Conservation (phyloP, 2,329 filamentous ascomycete species). For the Aspergillus brasiliensis region DNA sequence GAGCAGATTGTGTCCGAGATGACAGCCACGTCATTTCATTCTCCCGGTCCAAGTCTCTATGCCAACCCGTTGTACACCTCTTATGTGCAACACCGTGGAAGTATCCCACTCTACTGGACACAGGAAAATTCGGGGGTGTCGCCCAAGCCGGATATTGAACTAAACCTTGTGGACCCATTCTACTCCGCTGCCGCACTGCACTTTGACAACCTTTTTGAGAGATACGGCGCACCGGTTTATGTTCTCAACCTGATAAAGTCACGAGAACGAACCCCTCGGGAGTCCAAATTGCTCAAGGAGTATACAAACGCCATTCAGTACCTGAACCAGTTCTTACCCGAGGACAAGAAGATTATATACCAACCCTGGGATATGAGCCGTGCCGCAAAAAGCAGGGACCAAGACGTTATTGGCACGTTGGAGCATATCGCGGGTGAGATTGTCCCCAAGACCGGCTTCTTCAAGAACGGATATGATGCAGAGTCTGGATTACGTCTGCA, state of each 20-base stretch:
- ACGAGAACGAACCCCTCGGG: slow-evolving; percentile 82
- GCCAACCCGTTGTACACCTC: slow-evolving; percentile 92
- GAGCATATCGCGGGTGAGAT: slow-evolving; percentile 89
- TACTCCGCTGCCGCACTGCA: slow-evolving; percentile 90
- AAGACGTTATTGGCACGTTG: slow-evolving; percentile 90
- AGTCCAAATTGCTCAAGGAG: slow-evolving; percentile 86
- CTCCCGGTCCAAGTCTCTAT: slow-evolving; percentile 80
- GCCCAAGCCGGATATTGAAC: slow-evolving; percentile 92
- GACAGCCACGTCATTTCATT: slow-evolving; percentile 92
- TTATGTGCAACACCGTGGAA: slow-evolving; percentile 94
- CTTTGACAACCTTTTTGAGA: slow-evolving; percentile 90
- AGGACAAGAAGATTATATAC: slow-evolving; percentile 83
- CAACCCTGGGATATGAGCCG: slow-evolving; percentile 98
- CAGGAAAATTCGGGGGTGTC: slow-evolving; percentile 94
- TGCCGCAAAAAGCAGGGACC: slow-evolving; percentile 85
- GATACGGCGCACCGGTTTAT: slow-evolving; percentile 91
- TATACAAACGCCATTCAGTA: slow-evolving; percentile 87
- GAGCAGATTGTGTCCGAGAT: slow-evolving; percentile 98
- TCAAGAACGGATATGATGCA: slow-evolving; percentile 81
- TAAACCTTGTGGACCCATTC: slow-evolving; percentile 95
- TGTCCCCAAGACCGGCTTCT: slow-evolving; percentile 83
- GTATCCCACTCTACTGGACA: slow-evolving; percentile 95
- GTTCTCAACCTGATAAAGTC: slow-evolving; percentile 89
- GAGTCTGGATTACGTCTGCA: slow-evolving; percentile 71
- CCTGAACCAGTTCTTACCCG: slow-evolving; percentile 88